Evolutionary conservation across 192 early-diverging fungal genomes (phyloP), one percentile per base, ranked within the genome.

Genomic region (Entophlyctis luteolus): DNA sequence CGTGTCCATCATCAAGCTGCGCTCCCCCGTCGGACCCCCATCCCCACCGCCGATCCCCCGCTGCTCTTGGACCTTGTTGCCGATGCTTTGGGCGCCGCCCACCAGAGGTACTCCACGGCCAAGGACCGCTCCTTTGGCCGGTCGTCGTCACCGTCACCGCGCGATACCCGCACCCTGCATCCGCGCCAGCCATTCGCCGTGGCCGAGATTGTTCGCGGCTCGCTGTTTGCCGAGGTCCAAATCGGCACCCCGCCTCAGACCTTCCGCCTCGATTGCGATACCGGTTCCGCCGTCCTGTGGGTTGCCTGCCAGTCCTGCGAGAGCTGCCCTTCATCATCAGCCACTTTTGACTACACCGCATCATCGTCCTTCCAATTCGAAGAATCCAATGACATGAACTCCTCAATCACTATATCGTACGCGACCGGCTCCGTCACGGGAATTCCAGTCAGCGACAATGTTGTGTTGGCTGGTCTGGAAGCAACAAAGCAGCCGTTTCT

Each of bases 361-460:
- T 57, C 55, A 35, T 57, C 55, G 8, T 20, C 55, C 14, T 57
- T 35, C n/a, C n/a, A n/a, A n/a, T 57, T 57, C 55, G 2, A 3
- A 35, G 2, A 2, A 12, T 20, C 8, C 12, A 2, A 18, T 8
- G 36, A 16, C 18, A 14, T 18, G n/a, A 18, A 46, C 22, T 8
- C 35, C 20, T 46, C 59, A 20, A 46, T 28, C 20, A 16, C 47
- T 57, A 34, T 36, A 28, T n/a, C n/a, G n/a, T 63, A 63, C 48
- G 60, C 27, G 10, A 32, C 48, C 4, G 60, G 60, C 16, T 31
- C 25, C 10, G 46, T 49, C 27, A 32, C 32, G 8, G 60, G 60
- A 31, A 46, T 32, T n/a, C 47, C 47, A n/a, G 16, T 32, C 3
- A 27, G 18, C 18, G 60, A 63, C 4, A 49, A 22, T 18, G 32